A percentile compares a stretch with the other conserved stretches of the same genome.
phyloP scores from a whole-genome alignment of 2,329 filamentous ascomycete genomes.

The Scedosporium dehoogii region DNA sequence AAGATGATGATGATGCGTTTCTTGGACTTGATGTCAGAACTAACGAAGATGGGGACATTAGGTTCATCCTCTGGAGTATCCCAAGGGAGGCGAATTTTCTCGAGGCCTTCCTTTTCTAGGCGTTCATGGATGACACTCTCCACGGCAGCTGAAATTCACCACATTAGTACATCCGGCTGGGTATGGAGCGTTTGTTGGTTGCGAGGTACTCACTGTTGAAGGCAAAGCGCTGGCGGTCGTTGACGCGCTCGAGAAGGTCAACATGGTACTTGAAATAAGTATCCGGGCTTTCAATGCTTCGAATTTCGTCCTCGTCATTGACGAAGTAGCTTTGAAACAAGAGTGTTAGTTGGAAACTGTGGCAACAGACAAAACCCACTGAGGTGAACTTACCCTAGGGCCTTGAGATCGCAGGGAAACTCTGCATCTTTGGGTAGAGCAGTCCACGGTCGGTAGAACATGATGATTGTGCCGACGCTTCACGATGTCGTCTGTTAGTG shows the following conservation, averaged over 20 bases:
- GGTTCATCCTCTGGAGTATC: slow-evolving; percentile 35
- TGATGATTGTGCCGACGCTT: slow-evolving; percentile 23
- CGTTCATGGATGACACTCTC: slow-evolving; percentile 51
- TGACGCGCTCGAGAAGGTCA: slow-evolving; percentile 65
- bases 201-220: slow-evolving; percentile 55
- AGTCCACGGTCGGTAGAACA: slow-evolving; percentile 66
- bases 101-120: slow-evolving; percentile 49
- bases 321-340: slow-evolving; percentile 57
- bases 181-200: neutral
- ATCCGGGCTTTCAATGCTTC: slow-evolving; percentile 56
- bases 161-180: neutral
- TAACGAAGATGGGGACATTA: slow-evolving; percentile 58
- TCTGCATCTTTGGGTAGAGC: slow-evolving; percentile 60
- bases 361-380: neutral
- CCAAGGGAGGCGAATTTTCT: slow-evolving; percentile 52
- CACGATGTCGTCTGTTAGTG: neutral
- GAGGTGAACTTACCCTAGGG: slow-evolving; percentile 57
- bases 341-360: neutral
- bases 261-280: slow-evolving; percentile 66
- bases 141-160: slow-evolving; percentile 43
- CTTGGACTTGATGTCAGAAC: slow-evolving; percentile 39
- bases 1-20: slow-evolving; percentile 64
- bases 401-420: slow-evolving; percentile 55
- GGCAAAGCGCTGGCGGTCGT: slow-evolving; percentile 62
- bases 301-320: slow-evolving; percentile 65